Evolutionary conservation across 2,329 filamentous ascomycete genomes (phyloP), one percentile per base, ranked within the genome.

Genomic region (Pseudopyrenochaeta lycopersici): DNA sequence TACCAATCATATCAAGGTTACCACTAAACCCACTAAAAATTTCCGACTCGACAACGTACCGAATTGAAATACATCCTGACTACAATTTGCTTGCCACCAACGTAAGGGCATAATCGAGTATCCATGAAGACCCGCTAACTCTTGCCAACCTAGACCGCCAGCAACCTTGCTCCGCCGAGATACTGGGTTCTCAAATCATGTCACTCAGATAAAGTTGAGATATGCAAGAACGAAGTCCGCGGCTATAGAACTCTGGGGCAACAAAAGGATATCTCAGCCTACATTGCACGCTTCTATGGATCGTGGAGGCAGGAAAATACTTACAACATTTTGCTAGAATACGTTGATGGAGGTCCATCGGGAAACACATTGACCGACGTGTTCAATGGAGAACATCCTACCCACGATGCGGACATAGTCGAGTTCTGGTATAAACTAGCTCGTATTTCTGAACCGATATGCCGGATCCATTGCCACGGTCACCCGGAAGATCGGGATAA

Each of bases 281-380:
- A 54, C 10, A 52, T 63, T 4, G 52, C 52, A 1, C 44, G 29
- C 1, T 67, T 64, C 31, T 55, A 64, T 23, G 64, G 65, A 1
- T 62, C 57, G 4, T 70, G 58, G 52, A 35, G 9, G 15, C 58
- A 68, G 9, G 44, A 47, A 0, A 27, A 46, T 0, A 68, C 50
- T 3, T 70, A 63, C 36, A 70, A 76, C 23, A 67, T 78, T 4
- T 52, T 78, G 2, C 59, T 78, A 4, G 77, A 78, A 46, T 75
- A 63, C 38, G 74, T 69, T 0, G 64, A 75, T 14, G 38, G 59
- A 10, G 65, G 56, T 11, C 76, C 76, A 39, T 62, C 78, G 12
- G 38, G 59, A 10, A 64, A 55, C 15, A 76, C 77, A 39, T 63
- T 78, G 4, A 60, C 64, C 7, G 61, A 70, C 2, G 71, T 64